Evolutionary conservation across 345 rosid species (phyloP), one percentile per base, ranked within the genome.

Genomic region (Camelina hispida): DNA sequence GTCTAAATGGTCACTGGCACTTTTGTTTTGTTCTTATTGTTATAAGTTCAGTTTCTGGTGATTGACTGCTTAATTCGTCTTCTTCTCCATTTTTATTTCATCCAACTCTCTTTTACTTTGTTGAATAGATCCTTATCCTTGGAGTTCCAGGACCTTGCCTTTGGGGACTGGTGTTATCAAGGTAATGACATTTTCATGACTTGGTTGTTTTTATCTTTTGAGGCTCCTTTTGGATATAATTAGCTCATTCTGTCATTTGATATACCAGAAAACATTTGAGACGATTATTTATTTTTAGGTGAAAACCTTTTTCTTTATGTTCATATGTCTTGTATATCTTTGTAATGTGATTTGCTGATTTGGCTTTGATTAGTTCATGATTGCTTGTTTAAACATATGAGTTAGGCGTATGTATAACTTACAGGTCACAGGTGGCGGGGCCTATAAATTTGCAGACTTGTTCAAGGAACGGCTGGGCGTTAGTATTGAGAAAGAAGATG

Each of bases 341-440:
- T 62, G 14, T 64, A 30, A 71, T 72, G 54, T 40, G 30, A 17
- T 63, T 62, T 57, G 5, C 46, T 2, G 43, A 17, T 57, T 48
- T 48, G 50, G 34, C 35, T n/a, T 71, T 72, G 25, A 7, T 70
- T 65, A 34, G 55, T 66, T 72, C 32, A 28, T 18, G 34, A 2
- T 20, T 55, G 14, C 22, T 73, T 72, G 38, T 58, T 64, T 30
- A 16, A 72, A 57, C 40, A 13, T 16, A 37, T 66, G 38, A 62
- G 48, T 78, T 6, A 17, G 13, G 25, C 12, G 46, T 38, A 48
- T 6, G 9, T 22, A 15, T 61, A 56, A 47, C 40, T 32, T 79
- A 40, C 76, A 95, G 99, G 99, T 97, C 80, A 95, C 99, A 71
- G 99, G 99, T 14, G 99, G 99, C 8, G 98, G 99, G 75, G 99